Conservation (phyloP, 176 grass and related monocot genomes). For the Miscanthus lutarioriparius region DNA sequence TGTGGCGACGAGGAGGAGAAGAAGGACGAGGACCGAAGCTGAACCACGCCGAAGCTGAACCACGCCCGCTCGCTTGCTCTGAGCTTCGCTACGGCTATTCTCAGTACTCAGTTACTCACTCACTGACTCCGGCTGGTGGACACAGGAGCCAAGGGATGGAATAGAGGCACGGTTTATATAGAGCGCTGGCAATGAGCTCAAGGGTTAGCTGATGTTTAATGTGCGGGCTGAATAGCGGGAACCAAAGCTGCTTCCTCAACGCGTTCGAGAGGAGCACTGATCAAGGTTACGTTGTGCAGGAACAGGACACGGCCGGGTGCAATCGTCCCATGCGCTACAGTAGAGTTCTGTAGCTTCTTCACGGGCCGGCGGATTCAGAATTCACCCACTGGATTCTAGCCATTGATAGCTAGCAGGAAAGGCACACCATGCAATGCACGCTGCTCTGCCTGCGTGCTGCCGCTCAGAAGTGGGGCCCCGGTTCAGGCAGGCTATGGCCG, state of each 20-base stretch:
- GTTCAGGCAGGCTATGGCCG: neutral
- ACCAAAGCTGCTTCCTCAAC: too few species aligned
- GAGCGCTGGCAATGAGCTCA: neutral
- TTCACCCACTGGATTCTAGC: neutral
- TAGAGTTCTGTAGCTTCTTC: neutral
- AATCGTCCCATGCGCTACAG: neutral
- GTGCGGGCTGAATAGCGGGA: neutral
- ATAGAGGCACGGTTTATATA: constrained; percentile 27
- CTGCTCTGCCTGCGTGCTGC: neutral
- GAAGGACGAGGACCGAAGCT: constrained; percentile 43
- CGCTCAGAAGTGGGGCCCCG: neutral
- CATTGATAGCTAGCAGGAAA: neutral
- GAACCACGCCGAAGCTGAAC: too few species aligned
- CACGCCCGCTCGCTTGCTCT: neutral
- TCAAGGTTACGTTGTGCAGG: neutral
- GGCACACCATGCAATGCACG: neutral
- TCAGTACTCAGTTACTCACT: too few species aligned
- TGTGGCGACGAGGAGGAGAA: constrained; percentile 64
- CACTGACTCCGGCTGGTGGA: too few species aligned
- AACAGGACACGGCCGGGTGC: neutral
- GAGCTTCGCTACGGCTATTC: neutral
- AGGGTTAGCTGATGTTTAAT: neutral
- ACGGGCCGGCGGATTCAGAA: neutral
- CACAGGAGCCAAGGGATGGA: too few species aligned
- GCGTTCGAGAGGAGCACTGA: neutral